Evolutionary conservation across 192 early-diverging fungal species (phyloP).

Genomic region (Backusella parvicylindrica): DNA sequence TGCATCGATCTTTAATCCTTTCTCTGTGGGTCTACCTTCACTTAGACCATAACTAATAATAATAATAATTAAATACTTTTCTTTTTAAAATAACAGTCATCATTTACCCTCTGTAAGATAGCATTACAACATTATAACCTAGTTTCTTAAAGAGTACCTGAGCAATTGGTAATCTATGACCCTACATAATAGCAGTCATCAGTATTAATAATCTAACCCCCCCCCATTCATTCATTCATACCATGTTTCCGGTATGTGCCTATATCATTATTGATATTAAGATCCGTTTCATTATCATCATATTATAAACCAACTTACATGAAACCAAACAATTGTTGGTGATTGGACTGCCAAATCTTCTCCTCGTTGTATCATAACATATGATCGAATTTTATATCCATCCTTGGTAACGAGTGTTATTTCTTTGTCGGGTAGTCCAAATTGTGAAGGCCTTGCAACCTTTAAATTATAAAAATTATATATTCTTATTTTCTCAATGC

Average conservation of each 20-base stretch:
- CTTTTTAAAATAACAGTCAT: not conserved
- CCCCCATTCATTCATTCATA: slow-evolving; percentile 17
- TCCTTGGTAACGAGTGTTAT: slow-evolving; percentile 81
- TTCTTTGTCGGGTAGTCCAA: slow-evolving; percentile 56
- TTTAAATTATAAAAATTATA: slow-evolving; percentile 17
- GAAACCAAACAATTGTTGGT: slow-evolving; percentile 62
- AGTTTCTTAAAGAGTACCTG: slow-evolving; percentile 61
- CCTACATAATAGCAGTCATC: slow-evolving; percentile 38
- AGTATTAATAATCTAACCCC: not conserved
- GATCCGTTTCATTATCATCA: not conserved
- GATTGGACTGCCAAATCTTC: slow-evolving; percentile 51
- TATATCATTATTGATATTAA: not conserved
- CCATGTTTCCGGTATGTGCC: slow-evolving; percentile 90
- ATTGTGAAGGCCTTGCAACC: slow-evolving; percentile 68
- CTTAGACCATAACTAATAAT: slow-evolving; percentile 16
- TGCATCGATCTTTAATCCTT: slow-evolving; percentile 85
- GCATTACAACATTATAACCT: slow-evolving; percentile 90
- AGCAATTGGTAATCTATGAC: slow-evolving; percentile 92
- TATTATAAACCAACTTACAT: slow-evolving; percentile 56
- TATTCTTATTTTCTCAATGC: not conserved
- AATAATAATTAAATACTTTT: not conserved
- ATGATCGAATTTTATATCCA: slow-evolving; percentile 71
- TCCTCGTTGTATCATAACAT: slow-evolving; percentile 63
- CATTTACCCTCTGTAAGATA: slow-evolving; percentile 89
- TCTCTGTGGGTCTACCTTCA: slow-evolving; percentile 70